Conservation (phyloP, 2,329 filamentous ascomycete species). For the Botrytis cinerea region DNA sequence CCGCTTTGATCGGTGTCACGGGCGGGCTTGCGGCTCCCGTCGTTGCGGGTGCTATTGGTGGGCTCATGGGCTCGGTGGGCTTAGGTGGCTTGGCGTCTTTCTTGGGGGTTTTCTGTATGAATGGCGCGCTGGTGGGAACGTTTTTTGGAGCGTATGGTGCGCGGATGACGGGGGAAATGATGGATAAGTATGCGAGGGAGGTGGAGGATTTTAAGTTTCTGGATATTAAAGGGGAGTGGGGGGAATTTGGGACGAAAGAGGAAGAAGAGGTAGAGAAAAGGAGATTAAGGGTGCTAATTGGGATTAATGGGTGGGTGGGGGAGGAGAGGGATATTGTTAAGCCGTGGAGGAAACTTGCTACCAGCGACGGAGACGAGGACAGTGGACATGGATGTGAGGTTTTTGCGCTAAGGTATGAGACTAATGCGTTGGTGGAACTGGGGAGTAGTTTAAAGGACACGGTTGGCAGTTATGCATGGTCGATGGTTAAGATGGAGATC, state of each 20-base stretch:
- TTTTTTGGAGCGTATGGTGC: constrained; percentile 89
- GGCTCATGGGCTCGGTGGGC: constrained; percentile 81
- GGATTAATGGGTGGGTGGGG: constrained; percentile 83
- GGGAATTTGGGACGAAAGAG: constrained; percentile 33
- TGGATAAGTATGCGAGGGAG: constrained; percentile 84
- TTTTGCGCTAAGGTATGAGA: constrained; percentile 83
- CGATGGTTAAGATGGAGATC: constrained; percentile 62
- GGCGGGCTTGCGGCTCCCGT: constrained; percentile 88
- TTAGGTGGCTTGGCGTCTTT: constrained; percentile 85
- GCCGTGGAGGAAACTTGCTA: constrained; percentile 72
- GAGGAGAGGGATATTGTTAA: constrained; percentile 72
- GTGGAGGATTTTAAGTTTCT: constrained; percentile 82
- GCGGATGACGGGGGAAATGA: constrained; percentile 75
- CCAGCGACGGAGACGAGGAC: not conserved
- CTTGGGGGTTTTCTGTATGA: constrained; percentile 82
- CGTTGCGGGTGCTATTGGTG: constrained; percentile 81
- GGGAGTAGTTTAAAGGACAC: constrained; percentile 72
- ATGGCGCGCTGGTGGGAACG: constrained; percentile 79
- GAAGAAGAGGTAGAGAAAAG: constrained; percentile 26
- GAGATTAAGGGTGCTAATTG: constrained; percentile 77
- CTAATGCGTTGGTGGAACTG: constrained; percentile 73
- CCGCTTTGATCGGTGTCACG: constrained; percentile 86
- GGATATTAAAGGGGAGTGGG: constrained; percentile 58
- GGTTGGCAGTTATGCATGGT: constrained; percentile 59
- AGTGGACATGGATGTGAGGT: constrained; percentile 67